phyloP scores from a whole-genome alignment of 208 protist species.

The Trypanosoma brucei region DNA sequence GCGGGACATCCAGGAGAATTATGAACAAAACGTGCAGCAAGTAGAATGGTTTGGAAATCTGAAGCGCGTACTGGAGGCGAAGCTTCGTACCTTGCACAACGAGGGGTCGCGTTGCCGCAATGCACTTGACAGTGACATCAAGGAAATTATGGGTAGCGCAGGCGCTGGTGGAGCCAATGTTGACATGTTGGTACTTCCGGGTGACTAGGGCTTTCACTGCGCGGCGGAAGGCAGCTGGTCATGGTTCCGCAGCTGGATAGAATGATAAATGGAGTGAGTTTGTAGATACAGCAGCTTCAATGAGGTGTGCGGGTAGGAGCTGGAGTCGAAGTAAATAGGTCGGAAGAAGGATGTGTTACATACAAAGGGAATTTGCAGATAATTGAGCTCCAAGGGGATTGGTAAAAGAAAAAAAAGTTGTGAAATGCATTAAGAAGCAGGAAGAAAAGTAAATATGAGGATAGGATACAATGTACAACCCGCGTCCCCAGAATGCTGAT shows the following conservation, averaged over 20 bases:
- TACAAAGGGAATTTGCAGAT: too few relatives aligned
- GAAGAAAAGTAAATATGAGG: too few relatives aligned
- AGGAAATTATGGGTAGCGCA: constrained; percentile 38
- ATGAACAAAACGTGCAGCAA: constrained; percentile 77
- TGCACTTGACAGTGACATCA: constrained; percentile 48
- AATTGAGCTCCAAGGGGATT: too few relatives aligned
- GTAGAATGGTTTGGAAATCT: constrained; percentile 76
- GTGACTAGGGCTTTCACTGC: constrained; percentile 24
- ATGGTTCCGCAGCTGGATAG: not conserved
- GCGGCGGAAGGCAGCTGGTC: not conserved
- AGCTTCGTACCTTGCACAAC: constrained; percentile 35
- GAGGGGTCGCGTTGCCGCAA: constrained; percentile 14
- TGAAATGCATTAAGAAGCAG: too few relatives aligned
- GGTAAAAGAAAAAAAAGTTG: too few relatives aligned
- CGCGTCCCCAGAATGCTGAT: too few relatives aligned
- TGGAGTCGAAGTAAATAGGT: too few relatives aligned
- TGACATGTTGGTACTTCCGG: constrained; percentile 63
- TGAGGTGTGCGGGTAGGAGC: too few relatives aligned
- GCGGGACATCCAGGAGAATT: constrained; percentile 79
- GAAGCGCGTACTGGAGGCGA: constrained; percentile 51
- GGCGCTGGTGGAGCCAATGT: constrained; percentile 32
- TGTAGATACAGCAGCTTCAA: not conserved
- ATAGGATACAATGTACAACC: too few relatives aligned
- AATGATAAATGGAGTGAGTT: not conserved
- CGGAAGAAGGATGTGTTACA: too few relatives aligned